phyloP scores from a whole-genome alignment of 139 green algal genomes.

The Choricystis sp. region DNA sequence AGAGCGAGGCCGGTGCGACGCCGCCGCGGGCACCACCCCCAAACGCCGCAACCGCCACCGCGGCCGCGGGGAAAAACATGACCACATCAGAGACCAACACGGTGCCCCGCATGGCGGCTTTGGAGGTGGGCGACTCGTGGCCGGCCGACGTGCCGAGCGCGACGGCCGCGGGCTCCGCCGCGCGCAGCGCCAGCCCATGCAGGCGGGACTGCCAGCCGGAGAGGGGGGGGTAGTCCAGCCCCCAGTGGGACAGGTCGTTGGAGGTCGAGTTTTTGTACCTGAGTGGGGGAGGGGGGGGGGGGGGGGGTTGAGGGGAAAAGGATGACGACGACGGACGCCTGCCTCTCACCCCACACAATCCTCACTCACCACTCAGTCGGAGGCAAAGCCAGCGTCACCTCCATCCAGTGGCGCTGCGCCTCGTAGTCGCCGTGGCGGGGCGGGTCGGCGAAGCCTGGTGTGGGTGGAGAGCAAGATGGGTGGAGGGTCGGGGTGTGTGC shows the following conservation, averaged over 20 bases:
- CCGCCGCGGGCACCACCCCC: neutral
- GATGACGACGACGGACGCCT: neutral
- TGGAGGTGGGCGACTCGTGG: conserved; percentile 66
- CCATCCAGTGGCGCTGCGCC: conserved; percentile 98
- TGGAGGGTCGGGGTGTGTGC: neutral
- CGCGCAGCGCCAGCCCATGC: conserved; percentile 44
- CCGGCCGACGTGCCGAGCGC: conserved; percentile 41
- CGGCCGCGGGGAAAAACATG: conserved; percentile 65
- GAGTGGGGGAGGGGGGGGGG: neutral
- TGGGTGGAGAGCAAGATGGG: neutral
- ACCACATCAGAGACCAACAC: conserved; percentile 67
- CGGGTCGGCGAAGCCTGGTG: conserved; percentile 36
- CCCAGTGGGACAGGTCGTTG: conserved; percentile 77
- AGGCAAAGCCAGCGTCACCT: conserved; percentile 68
- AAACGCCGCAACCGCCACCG: conserved; percentile 16
- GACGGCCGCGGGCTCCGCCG: conserved; percentile 57
- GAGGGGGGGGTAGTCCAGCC: conserved; percentile 93
- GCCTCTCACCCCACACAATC: neutral
- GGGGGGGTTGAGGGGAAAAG: neutral
- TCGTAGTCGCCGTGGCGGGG: conserved; percentile 95
- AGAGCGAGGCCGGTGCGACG: neutral
- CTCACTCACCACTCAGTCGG: conserved; percentile 55
- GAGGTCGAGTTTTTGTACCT: conserved; percentile 23
- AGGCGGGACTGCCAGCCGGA: conserved; percentile 76
- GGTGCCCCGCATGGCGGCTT: conserved; percentile 63